These are phyloP conservation scores for Vitis hybrid DNA, from an alignment of 177 flowering plant species.

Conservation along the genomic window DNA sequence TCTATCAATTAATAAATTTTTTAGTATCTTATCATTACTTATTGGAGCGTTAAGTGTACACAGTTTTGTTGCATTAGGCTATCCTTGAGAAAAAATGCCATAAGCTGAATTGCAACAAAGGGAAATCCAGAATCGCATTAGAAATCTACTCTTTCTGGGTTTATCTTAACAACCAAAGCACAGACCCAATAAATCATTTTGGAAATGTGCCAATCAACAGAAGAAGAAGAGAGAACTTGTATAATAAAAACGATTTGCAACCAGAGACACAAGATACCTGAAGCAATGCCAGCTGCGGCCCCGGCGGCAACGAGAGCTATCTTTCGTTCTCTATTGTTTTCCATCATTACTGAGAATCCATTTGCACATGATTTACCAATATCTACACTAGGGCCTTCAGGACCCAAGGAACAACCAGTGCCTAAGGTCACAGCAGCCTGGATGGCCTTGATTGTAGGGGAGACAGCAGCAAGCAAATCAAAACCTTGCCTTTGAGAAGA, in stretches of 20 bases:
- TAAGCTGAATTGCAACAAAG: too few relatives aligned
- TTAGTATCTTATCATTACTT: too few relatives aligned
- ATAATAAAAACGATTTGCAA: not conserved
- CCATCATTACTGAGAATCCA: conserved; percentile 90
- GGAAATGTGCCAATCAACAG: not conserved
- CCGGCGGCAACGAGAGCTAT: conserved; percentile 99
- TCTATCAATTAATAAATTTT: too few relatives aligned
- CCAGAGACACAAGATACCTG: conserved; percentile 47
- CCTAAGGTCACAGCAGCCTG: conserved; percentile 98
- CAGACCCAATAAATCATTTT: not conserved
- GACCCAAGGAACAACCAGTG: conserved; percentile 98
- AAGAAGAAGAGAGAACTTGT: not conserved
- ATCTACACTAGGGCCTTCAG: conserved; percentile 99
- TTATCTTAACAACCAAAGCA: too few relatives aligned
- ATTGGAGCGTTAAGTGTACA: too few relatives aligned
- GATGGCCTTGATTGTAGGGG: conserved; percentile 87
- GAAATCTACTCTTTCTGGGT: too few relatives aligned
- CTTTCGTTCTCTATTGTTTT: conserved; percentile 88
- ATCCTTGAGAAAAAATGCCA: too few relatives aligned
- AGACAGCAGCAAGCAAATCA: conserved; percentile 76
- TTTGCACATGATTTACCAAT: conserved; percentile 98
- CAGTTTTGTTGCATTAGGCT: too few relatives aligned
- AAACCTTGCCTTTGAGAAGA: conserved; percentile 67
- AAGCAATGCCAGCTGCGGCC: conserved; percentile 94
- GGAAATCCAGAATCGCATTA: too few relatives aligned